Conservation (phyloP, 805 yeast genomes). For the Ogataea polymorpha region DNA sequence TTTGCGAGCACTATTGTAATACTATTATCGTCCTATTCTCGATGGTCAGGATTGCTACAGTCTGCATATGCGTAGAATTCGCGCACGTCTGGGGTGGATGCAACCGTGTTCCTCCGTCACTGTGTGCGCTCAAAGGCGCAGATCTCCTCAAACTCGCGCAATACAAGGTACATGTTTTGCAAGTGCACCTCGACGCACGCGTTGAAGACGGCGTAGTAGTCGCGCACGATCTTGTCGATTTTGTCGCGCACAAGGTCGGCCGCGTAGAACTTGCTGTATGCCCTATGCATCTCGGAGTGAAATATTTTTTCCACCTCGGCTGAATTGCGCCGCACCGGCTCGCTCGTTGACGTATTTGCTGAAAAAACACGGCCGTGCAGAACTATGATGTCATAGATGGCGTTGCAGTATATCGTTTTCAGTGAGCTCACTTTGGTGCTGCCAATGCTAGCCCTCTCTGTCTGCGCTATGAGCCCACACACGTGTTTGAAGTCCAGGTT, state of each 20-base stretch:
- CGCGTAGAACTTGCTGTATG: slow-evolving; percentile 16
- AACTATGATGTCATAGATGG: slow-evolving; percentile 12
- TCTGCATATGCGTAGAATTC: neutral
- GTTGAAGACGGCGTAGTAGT: slow-evolving; percentile 18
- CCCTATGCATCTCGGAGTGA: slow-evolving; percentile 2
- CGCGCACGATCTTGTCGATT: slow-evolving; percentile 9
- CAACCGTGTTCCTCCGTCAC: neutral
- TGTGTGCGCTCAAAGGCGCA: slow-evolving; percentile 9
- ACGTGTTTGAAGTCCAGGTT: slow-evolving; percentile 18
- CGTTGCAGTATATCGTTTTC: slow-evolving; percentile 17
- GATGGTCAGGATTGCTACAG: neutral
- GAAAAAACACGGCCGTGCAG: slow-evolving; percentile 2
- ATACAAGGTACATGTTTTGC: slow-evolving; percentile 6
- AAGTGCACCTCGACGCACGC: slow-evolving; percentile 16
- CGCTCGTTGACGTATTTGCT: neutral
- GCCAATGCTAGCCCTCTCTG: slow-evolving; percentile 19
- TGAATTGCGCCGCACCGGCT: slow-evolving; percentile 2
- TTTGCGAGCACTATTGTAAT: slow-evolving; percentile 1
- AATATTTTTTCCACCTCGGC: slow-evolving; percentile 4
- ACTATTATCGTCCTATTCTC: neutral
- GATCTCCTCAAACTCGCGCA: slow-evolving; percentile 14
- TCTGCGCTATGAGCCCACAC: slow-evolving; percentile 18
- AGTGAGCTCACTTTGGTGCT: slow-evolving; percentile 15
- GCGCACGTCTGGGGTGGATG: too few species aligned
- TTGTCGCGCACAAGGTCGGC: slow-evolving; percentile 7